Conservation (phyloP, 2,329 filamentous ascomycete genomes). For the Neonectria magnoliae region DNA sequence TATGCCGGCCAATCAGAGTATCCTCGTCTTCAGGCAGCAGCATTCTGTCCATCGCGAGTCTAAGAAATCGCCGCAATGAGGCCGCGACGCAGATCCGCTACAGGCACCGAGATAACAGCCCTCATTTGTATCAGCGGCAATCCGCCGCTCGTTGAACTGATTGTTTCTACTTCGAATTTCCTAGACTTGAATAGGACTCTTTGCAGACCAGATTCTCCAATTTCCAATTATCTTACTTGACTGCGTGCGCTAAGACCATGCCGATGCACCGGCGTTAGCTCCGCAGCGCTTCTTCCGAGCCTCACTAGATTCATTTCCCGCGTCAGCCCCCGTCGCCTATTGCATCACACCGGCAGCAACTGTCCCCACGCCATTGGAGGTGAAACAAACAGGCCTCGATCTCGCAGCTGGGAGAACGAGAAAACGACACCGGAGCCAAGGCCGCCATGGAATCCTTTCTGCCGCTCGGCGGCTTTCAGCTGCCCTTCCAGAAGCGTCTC, state of each 20-base stretch:
- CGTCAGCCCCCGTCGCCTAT: conserved; percentile 15
- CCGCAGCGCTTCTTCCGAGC: conserved; percentile 14
- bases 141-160: neutral
- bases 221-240: neutral
- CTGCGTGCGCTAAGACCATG: conserved; percentile 13
- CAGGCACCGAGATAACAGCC: conserved; percentile 44
- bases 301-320: conserved; percentile 19
- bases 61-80: conserved; percentile 40
- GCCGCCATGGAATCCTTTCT: conserved; percentile 60
- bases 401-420: neutral
- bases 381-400: neutral
- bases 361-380: neutral
- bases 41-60: conserved; percentile 32
- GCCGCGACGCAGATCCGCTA: conserved; percentile 43
- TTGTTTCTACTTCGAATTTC: conserved; percentile 14
- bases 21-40: conserved; percentile 41
- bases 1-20: conserved; percentile 26
- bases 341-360: conserved; percentile 19
- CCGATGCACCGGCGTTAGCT: conserved; percentile 20
- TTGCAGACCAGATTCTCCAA: neutral
- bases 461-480: conserved; percentile 62
- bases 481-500: conserved; percentile 70
- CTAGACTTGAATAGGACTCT: conserved; percentile 18
- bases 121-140: conserved; percentile 30
- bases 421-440: neutral